Evolutionary conservation across 257 asterid genomes (phyloP).

Genomic region (Catharanthus roseus): DNA sequence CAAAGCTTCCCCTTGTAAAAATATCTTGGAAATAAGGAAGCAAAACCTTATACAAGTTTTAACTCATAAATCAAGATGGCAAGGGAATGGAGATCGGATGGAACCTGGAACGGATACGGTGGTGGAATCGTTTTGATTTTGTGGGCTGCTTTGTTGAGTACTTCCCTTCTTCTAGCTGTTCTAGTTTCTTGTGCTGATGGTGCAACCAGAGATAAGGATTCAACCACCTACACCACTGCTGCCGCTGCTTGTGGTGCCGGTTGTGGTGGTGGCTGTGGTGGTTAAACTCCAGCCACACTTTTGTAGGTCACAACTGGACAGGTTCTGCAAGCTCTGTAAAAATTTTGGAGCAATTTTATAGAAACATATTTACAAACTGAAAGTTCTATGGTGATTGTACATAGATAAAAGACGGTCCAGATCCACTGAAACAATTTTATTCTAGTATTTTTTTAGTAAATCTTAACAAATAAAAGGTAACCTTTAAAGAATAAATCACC

Average conservation of each 20-base stretch:
- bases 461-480: no score
- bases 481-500: no score
- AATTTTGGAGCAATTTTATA: no score
- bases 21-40: not conserved
- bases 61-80: constrained; percentile 15
- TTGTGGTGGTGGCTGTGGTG: constrained; percentile 39
- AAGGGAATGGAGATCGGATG: constrained; percentile 19
- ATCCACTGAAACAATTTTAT: no score
- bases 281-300: constrained; percentile 9
- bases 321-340: not conserved
- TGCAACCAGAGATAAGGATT: constrained; percentile 22
- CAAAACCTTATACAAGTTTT: no score
- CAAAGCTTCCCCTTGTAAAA: no score
- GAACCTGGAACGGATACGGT: constrained; percentile 22
- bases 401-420: no score
- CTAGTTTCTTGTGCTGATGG: constrained; percentile 35
- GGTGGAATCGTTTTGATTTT: constrained; percentile 16
- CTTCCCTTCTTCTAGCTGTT: constrained; percentile 21
- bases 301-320: constrained; percentile 1
- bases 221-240: constrained; percentile 16
- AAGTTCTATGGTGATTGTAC: no score
- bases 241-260: constrained; percentile 20
- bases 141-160: constrained; percentile 26
- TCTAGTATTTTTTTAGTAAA: no score
- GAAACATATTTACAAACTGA: no score